Evolutionary conservation across 257 asterid genomes (phyloP), one percentile per base, ranked within the genome.

Genomic region (Solanum acaule): DNA sequence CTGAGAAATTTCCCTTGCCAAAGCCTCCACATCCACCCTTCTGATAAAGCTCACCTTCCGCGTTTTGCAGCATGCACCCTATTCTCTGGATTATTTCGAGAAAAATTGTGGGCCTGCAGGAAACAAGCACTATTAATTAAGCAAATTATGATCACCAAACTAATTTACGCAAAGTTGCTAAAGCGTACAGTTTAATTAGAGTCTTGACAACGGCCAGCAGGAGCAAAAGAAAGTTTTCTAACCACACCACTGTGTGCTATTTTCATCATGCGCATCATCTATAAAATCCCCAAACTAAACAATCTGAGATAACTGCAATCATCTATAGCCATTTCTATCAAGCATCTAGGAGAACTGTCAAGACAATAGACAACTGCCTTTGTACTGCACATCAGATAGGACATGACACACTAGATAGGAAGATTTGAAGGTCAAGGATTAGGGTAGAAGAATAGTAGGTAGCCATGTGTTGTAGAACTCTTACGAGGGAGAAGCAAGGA

Each of bases 1-100:
- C 98, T 0, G 98, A 94, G 92, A 97, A 95, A 90, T 97, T 97
- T 15, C 99, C 99, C 90, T 96, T 96, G 31, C 99, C 98, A 16
- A 96, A 97, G 86, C 99, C 99, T 89, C 99, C 99, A 91, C 98
- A 97, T 22, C 97, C 99, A 10, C 96, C 96, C 92, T 97, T 97
- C 94, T 97, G 98, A 89, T 92, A 94, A 14, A 70, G 16, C 89
- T 93, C 87, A 18, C 98, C 99, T 25, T 90, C 31, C 4, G 3
- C 83, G 29, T 96, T 38, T 38, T 76, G 14, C 13, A 76, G 31
- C 56, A 38, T 76, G 34, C 34, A 76, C 56, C 83, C 83, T 38
- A 76, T 76, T 38, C 83, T 76, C 83, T 76, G 59, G 34, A 76
- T 76, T 76, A 76, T 76, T 38, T 76, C 83, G 18, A 38, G 42